Evolutionary conservation across 805 yeast genomes (phyloP), one percentile per base, ranked within the genome.

Genomic region (Scheffersomyces spartinae): DNA sequence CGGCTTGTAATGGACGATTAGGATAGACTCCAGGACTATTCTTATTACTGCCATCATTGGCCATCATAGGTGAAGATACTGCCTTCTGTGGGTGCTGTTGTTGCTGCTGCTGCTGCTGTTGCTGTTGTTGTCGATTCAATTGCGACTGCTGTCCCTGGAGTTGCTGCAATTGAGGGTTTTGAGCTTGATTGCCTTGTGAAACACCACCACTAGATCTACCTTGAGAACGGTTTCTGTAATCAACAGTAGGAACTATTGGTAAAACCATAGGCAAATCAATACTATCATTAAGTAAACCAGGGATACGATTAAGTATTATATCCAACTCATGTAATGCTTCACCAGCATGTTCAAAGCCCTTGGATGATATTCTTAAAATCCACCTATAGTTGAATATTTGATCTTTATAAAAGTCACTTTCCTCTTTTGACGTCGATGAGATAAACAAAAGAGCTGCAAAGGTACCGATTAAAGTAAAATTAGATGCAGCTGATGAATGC

Each of bases 401-500:
- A 34, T 74, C 80, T 39, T 71, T 66, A 49, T 70, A 83, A 24
- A 66, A 58, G 20, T 57, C 58, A 0, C 78, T 66, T 41, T 84
- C 95, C 28, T 74, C 82, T 9, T 40, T 34, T 0, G 67, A 41
- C 6, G 62, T 47, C 2, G 91, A 58, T 0, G 95, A 79, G 9
- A 77, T 75, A 39, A 68, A 81, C 28, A 86, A 52, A 8, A 86
- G 57, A 0, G 93, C 76, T 0, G 95, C 94, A 61, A 86, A 86
- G 0, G 88, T 71, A 2, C 95, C 95, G 20, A 85, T 82, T 18
- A 82, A 52, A 5, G 94, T 73, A 35, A 86, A 71, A 42, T 82
- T 83, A 9, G 79, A 65, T 0, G 91, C 64, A 0, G 94, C 70
- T 2, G 85, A 71, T 2, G 85, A 71, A 50, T 82, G 91, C 95